Percentiles rank a stretch among this genome's conserved stretches.
phyloP scores from a whole-genome alignment of 2,329 filamentous ascomycete genomes.

The Cadophora gregata region DNA sequence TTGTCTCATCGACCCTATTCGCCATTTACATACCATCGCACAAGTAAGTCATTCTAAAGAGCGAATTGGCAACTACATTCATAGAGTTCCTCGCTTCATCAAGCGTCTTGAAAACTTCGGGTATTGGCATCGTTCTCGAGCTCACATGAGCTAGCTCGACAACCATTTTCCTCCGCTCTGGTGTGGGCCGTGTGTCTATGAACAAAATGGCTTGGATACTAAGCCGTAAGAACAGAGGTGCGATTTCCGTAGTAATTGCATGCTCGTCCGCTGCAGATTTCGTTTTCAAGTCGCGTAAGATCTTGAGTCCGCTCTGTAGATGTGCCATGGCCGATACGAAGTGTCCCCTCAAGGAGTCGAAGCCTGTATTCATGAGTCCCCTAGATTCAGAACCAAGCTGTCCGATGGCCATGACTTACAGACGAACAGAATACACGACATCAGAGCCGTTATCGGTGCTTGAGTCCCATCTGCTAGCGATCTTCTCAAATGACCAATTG shows the following conservation, averaged over 20 bases:
- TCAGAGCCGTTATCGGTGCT: slow-evolving; percentile 36
- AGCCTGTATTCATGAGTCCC: slow-evolving; percentile 21
- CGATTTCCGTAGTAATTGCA: slow-evolving; percentile 36
- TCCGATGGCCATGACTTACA: slow-evolving; percentile 19
- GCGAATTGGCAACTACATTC: slow-evolving; percentile 34
- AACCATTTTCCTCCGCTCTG: slow-evolving; percentile 33
- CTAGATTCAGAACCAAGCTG: not conserved
- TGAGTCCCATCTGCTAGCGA: slow-evolving; percentile 36
- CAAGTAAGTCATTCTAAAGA: slow-evolving; percentile 39
- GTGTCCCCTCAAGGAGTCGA: slow-evolving; percentile 41
- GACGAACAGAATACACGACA: slow-evolving; percentile 43
- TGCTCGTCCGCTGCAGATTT: slow-evolving; percentile 26
- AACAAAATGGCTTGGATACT: slow-evolving; percentile 41
- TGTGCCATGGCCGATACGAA: slow-evolving; percentile 41
- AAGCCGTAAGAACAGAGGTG: slow-evolving; percentile 39
- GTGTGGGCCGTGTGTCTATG: slow-evolving; percentile 36
- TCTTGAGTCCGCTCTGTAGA: slow-evolving; percentile 40
- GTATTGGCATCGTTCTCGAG: slow-evolving; percentile 24
- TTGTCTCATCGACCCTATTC: not conserved
- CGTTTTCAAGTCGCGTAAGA: slow-evolving; percentile 33
- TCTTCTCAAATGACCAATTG: slow-evolving; percentile 38
- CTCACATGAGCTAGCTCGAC: slow-evolving; percentile 30
- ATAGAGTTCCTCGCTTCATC: slow-evolving; percentile 36
- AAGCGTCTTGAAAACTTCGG: slow-evolving; percentile 34
- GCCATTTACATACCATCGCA: slow-evolving; percentile 27